These are phyloP conservation scores for Leishmania turanica DNA, from an alignment of 208 protist species.

Conservation along the genomic window DNA sequence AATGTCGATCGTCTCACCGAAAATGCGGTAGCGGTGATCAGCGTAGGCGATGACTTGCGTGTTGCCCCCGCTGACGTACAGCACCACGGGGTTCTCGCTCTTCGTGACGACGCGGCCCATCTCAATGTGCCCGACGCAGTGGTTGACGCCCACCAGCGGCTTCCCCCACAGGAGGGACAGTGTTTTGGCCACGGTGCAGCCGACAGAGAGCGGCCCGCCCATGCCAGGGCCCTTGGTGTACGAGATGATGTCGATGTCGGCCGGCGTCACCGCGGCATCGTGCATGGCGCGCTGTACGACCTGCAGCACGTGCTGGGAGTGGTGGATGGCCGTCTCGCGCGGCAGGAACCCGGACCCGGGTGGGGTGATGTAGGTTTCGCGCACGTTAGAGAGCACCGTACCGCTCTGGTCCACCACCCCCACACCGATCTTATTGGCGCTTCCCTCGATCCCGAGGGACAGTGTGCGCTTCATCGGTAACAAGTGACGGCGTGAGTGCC, in stretches of 20 bases:
- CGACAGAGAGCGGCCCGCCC: slow-evolving; percentile 94
- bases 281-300: slow-evolving; percentile 94
- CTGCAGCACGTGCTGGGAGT: slow-evolving; percentile 83
- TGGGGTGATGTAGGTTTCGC: slow-evolving; percentile 98
- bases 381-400: slow-evolving; percentile 96
- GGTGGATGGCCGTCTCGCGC: slow-evolving; percentile 98
- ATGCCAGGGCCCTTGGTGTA: slow-evolving; percentile 99
- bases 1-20: slow-evolving; percentile 99
- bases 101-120: slow-evolving; percentile 98
- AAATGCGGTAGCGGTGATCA: slow-evolving; percentile 97
- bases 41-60: slow-evolving; percentile 99
- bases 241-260: slow-evolving; percentile 94
- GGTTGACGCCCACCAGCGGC: slow-evolving; percentile 98
- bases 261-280: slow-evolving; percentile 79
- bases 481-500: background rate
- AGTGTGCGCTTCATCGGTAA: slow-evolving; percentile 33
- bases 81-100: slow-evolving; percentile 96
- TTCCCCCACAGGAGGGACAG: slow-evolving; percentile 85
- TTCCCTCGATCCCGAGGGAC: slow-evolving; percentile 98
- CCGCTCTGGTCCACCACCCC: slow-evolving; percentile 96
- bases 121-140: slow-evolving; percentile 99
- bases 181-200: slow-evolving; percentile 81
- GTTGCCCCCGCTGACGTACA: slow-evolving; percentile 99
- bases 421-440: slow-evolving; percentile 99
- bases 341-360: slow-evolving; percentile 99